Evolutionary conservation across 2,329 filamentous ascomycete species (phyloP), one percentile per base, ranked within the genome.

Genomic region (Neopestalotiopsis rosae): DNA sequence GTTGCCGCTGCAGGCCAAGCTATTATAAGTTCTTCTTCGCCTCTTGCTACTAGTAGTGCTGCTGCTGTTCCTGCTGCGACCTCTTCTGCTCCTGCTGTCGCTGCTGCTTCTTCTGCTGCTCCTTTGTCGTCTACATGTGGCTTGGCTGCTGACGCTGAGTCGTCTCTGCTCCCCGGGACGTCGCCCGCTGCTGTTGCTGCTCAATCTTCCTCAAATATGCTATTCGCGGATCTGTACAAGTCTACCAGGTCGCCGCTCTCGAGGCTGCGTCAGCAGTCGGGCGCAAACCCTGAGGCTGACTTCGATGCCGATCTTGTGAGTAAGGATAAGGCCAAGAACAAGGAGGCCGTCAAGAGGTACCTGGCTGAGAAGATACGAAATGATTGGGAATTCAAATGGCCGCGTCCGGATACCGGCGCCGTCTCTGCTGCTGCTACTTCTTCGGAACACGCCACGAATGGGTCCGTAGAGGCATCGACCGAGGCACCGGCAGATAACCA

Each of bases 381-480:
- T 70, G 89, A 91, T 74, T 92, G 89, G 90, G 79, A 81, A 0
- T 91, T 90, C 74, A 72, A 80, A 42, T 91, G 89, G 89, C 86
- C 87, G 1, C 81, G 80, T n/a, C 49, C 56, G 13, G 20, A 20
- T 30, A 57, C 20, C 17, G 10, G 20, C 30, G 20, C 52, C 56
- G 20, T 14, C 40, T 1, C 40, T 13, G 28, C 49, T 28, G 14
- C 61, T 38, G 6, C 59, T 28, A 13, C 61, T 38, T 3, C 59
- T 62, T 17, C 59, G 20, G 38, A 64, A 4, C 14, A 64, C n/a
- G 61, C 38, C 28, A 61, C 20, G 59, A 10, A 34, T 9, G n/a
- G n/a, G 9, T 13, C 32, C 12, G 32, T n/a, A 61, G 30, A 61
- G n/a, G 17, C 30, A 7, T 42, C 59, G 12, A 14, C n/a, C 34